Evolutionary conservation across 2,329 filamentous ascomycete genomes (phyloP).

Genomic region (Diaporthe destruens): DNA sequence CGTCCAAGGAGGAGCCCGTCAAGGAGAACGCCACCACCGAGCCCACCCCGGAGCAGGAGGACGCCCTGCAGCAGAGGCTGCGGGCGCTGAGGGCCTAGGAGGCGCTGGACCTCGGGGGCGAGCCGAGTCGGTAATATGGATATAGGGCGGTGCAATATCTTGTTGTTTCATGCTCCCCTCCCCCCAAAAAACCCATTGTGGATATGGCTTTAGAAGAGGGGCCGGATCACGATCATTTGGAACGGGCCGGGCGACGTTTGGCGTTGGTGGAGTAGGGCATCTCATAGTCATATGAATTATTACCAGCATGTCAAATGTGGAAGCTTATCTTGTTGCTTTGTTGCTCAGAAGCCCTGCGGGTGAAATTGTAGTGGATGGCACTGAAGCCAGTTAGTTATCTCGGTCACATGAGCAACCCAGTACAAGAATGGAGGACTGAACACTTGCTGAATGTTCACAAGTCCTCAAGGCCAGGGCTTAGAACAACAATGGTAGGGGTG

Average conservation of each 20-base stretch:
- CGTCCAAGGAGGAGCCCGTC: constrained; percentile 69
- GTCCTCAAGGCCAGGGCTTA: too few species aligned
- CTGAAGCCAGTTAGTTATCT: rapidly evolving
- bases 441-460: too few species aligned
- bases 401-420: rapidly evolving
- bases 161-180: not conserved
- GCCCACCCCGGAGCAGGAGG: constrained; percentile 82
- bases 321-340: not conserved
- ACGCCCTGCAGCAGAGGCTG: constrained; percentile 75
- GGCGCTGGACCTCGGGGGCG: constrained; percentile 15
- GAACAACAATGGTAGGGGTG: not conserved
- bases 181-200: not conserved
- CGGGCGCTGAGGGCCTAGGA: constrained; percentile 65
- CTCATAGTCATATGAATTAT: constrained; percentile 28
- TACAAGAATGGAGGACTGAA: not conserved
- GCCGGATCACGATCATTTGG: constrained; percentile 15
- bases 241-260: constrained; percentile 21
- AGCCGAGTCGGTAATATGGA: not conserved
- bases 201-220: not conserved
- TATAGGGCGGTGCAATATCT: not conserved
- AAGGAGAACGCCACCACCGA: constrained; percentile 68
- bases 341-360: too few species aligned
- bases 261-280: constrained; percentile 39
- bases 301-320: constrained; percentile 9
- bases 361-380: too few species aligned